Evolutionary conservation across 257 asterid species (phyloP).

Genomic region (Jacaranda mimosifolia): DNA sequence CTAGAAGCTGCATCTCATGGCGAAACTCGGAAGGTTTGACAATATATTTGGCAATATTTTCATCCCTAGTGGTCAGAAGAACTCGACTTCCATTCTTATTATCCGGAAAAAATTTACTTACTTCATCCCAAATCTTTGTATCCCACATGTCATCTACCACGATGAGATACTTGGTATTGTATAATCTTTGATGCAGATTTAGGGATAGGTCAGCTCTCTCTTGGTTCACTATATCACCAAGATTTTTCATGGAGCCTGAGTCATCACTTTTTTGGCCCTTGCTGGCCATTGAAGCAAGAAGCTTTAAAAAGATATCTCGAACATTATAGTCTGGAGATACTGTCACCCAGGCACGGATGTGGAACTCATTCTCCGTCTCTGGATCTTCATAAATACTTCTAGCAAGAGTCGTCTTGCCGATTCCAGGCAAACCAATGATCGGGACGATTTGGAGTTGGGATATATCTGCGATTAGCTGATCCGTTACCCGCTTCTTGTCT

Average conservation of each 20-base stretch:
- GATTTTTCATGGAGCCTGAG: background rate
- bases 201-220: background rate
- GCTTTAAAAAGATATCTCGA: slow-evolving; percentile 11
- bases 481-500: background rate
- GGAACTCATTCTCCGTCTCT: background rate
- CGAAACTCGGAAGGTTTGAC: background rate
- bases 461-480: background rate
- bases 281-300: background rate
- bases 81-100: slow-evolving; percentile 33
- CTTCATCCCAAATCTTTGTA: slow-evolving; percentile 8
- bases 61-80: slow-evolving; percentile 27
- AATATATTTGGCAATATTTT: background rate
- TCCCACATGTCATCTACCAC: slow-evolving; percentile 46
- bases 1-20: slow-evolving; percentile 19
- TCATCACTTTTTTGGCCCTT: background rate
- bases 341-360: slow-evolving; percentile 29
- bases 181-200: background rate
- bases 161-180: slow-evolving; percentile 18
- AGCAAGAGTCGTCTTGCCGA: slow-evolving; percentile 45
- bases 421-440: slow-evolving; percentile 31
- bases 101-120: slow-evolving; percentile 20
- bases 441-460: slow-evolving; percentile 3
- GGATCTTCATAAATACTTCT: slow-evolving; percentile 8
- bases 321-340: slow-evolving; percentile 3
- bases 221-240: background rate